Evolutionary conservation across 768 basidiomycete species (phyloP).

Genomic region (Phanerochaete carnosa): DNA sequence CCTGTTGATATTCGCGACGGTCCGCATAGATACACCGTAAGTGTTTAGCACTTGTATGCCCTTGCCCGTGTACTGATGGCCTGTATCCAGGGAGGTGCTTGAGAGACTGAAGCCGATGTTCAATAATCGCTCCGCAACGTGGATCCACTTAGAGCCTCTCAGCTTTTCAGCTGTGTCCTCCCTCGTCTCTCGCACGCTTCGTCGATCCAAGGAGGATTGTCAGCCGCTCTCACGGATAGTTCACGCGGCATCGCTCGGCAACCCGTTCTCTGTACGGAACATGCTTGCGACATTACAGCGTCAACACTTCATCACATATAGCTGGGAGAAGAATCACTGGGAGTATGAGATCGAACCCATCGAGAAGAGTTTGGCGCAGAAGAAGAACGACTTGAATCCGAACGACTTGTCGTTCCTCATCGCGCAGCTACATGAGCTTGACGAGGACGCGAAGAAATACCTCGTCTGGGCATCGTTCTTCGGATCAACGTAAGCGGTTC

Average conservation of each 20-base stretch:
- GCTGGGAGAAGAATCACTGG: slow-evolving; percentile 67
- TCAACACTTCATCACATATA: slow-evolving; percentile 63
- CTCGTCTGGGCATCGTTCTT: slow-evolving; percentile 72
- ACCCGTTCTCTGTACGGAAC: slow-evolving; percentile 67
- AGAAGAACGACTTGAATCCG: slow-evolving; percentile 51
- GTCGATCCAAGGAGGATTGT: slow-evolving; percentile 54
- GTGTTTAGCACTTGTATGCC: slow-evolving; percentile 14
- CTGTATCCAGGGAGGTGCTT: slow-evolving; percentile 33
- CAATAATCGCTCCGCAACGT: slow-evolving; percentile 54
- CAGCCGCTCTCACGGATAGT: slow-evolving; percentile 52
- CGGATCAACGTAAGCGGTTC: slow-evolving; percentile 55
- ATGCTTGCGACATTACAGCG: slow-evolving; percentile 61
- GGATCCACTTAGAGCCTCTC: slow-evolving; percentile 65
- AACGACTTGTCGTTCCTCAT: slow-evolving; percentile 61
- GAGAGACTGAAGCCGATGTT: slow-evolving; percentile 58
- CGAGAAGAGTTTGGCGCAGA: slow-evolving; percentile 49
- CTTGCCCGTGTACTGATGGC: background rate
- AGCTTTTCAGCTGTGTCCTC: slow-evolving; percentile 51
- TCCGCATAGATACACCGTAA: slow-evolving; percentile 55
- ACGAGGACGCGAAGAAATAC: slow-evolving; percentile 63
- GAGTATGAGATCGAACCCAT: slow-evolving; percentile 56
- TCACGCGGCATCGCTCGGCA: slow-evolving; percentile 57
- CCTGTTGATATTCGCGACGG: slow-evolving; percentile 65
- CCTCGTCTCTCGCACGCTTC: slow-evolving; percentile 62
- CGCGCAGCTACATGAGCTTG: slow-evolving; percentile 55